phyloP scores from a whole-genome alignment of 2,329 filamentous ascomycete species.

The Venturia effusa region DNA sequence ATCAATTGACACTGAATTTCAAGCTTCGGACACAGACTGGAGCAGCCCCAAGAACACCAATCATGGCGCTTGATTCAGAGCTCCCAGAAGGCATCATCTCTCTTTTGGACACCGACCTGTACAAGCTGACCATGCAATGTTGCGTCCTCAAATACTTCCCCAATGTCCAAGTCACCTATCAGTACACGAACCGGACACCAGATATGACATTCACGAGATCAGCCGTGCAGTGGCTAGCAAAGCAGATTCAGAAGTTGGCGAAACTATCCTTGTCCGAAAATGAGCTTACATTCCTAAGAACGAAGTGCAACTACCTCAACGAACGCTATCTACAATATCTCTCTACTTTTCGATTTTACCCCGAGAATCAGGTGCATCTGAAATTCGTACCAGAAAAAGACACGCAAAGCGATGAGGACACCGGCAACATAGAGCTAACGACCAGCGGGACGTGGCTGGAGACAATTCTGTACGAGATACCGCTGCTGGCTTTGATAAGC shows the following conservation, averaged over 20 bases:
- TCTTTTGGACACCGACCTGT: conserved; percentile 54
- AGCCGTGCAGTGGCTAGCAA: conserved; percentile 75
- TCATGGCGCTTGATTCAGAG: not conserved
- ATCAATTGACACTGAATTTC: too few species aligned
- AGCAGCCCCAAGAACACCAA: not conserved
- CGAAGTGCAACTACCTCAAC: conserved; percentile 70
- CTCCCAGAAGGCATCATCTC: conserved; percentile 27
- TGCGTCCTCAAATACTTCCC: conserved; percentile 81
- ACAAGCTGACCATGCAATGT: conserved; percentile 98
- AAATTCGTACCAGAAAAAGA: conserved; percentile 49
- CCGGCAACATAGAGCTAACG: conserved; percentile 66
- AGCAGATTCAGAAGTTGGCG: conserved; percentile 74
- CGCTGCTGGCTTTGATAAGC: conserved; percentile 79
- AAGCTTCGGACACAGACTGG: too few species aligned
- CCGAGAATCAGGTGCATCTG: conserved; percentile 66
- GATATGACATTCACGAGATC: conserved; percentile 80
- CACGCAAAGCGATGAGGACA: conserved; percentile 51
- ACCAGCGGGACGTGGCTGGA: conserved; percentile 83
- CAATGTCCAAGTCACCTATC: conserved; percentile 70
- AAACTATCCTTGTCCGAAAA: conserved; percentile 69
- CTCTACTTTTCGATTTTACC: conserved; percentile 68
- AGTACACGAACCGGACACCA: conserved; percentile 90
- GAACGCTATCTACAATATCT: conserved; percentile 72
- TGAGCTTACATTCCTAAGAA: conserved; percentile 68
- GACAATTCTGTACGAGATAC: conserved; percentile 96